phyloP scores from a whole-genome alignment of 192 early-diverging fungal genomes.

The Gamsiella multidivaricata region DNA sequence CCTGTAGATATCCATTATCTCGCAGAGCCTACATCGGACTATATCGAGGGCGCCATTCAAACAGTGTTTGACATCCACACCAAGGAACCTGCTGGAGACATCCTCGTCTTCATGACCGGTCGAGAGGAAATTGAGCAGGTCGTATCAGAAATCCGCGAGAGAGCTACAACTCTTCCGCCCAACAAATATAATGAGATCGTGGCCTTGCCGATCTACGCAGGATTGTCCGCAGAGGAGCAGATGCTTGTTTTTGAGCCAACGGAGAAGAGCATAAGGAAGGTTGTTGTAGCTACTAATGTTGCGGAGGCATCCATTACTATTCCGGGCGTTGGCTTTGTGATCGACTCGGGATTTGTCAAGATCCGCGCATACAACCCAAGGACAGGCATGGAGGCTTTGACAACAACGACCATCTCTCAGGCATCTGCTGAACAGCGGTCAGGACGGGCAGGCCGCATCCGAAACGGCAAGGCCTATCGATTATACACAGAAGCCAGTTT shows the following conservation, averaged over 20 bases:
- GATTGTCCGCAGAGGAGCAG: conserved; percentile 75
- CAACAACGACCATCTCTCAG: conserved; percentile 90
- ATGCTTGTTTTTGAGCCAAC: conserved; percentile 70
- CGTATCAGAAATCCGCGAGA: conserved; percentile 68
- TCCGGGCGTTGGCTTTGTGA: conserved; percentile 78
- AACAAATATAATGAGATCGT: conserved; percentile 53
- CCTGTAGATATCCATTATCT: conserved; percentile 76
- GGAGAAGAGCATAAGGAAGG: conserved; percentile 72
- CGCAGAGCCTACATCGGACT: conserved; percentile 68
- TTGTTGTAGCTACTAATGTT: conserved; percentile 91
- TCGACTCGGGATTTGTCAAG: conserved; percentile 87
- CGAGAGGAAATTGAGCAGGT: conserved; percentile 79
- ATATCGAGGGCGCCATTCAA: conserved; percentile 73
- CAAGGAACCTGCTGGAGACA: conserved; percentile 71
- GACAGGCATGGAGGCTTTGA: conserved; percentile 91
- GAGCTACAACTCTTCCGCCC: conserved; percentile 59
- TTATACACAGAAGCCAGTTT: conserved; percentile 91
- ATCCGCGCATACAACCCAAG: conserved; percentile 89
- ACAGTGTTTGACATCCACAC: conserved; percentile 82
- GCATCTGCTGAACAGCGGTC: conserved; percentile 94
- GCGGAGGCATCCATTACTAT: conserved; percentile 88
- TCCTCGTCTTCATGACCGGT: conserved; percentile 79
- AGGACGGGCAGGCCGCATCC: conserved; percentile 93
- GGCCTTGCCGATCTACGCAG: conserved; percentile 78
- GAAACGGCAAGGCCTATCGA: conserved; percentile 89